Base-by-base conservation (phyloP, 371 early-diverging fungal genomes). In the Batkoa obscura region DNA sequence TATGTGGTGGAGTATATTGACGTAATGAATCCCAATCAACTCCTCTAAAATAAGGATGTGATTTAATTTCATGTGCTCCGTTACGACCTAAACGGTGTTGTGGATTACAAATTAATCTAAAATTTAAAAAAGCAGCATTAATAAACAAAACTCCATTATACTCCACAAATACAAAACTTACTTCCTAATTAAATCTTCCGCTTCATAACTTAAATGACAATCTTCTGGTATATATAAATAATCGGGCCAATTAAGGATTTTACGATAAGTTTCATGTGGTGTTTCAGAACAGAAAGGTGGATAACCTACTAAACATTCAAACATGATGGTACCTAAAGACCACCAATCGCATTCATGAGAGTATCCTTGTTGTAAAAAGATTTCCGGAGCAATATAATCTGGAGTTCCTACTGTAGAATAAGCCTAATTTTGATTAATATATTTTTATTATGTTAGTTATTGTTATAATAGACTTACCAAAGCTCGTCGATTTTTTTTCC, bases 331-430 rank as follows among this genome's bases (percentile, higher is more conserved):
- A 13, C 99, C 99, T 35, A 99, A 66, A 2, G 94, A 90, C 99
- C 99, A 99, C 90, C 96, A 95, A 75, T 99, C 99, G 65, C 94
- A 95, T 45, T 88, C 90, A 66, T 90, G 87, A 45, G 91, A 88
- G 72, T 99, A 99, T 1, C 98, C 94, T 51, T 83, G 80, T 50
- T 86, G 86, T 61, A 83, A 64, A 64, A 94, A 94, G 55, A 94
- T 86, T 69, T 96, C 96, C 9, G 94, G 93, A 13, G 96, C 96
- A 72, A 99, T 93, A 64, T 94, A 94, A 67, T 97, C 95, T 0
- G 94, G 93, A 0, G 99, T 96, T 5, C 99, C 99, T 0, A 95
- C 96, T 0, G 93, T 95, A 5, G 86, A 91, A 71, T 81, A 81
- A 10, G 88, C 88, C 71, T 74, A 60, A 34, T 13, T 23, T 23